Evolutionary conservation across 2,329 filamentous ascomycete genomes (phyloP).

Genomic region (Fusarium sp.): DNA sequence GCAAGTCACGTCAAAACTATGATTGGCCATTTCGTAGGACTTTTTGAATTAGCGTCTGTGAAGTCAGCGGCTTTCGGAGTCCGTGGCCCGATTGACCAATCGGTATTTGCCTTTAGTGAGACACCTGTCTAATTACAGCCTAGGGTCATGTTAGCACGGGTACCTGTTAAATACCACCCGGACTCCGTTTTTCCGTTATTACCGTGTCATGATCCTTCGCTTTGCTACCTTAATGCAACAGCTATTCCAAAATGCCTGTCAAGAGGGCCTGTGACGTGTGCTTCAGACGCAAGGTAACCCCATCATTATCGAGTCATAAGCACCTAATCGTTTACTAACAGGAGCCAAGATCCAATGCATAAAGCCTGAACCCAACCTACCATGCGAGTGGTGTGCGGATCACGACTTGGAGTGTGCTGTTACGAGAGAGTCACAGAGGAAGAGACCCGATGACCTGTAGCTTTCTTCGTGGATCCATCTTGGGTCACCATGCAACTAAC

Average conservation of each 20-base stretch:
- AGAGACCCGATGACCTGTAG: neutral
- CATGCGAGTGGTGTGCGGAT: neutral
- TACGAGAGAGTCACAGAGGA: neutral
- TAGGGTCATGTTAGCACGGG: neutral
- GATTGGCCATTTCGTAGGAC: neutral
- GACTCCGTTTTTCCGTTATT: neutral
- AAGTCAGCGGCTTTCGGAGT: slow-evolving; percentile 2
- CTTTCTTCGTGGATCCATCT: neutral
- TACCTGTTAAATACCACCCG: neutral
- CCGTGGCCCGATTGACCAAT: neutral
- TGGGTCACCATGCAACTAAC: neutral
- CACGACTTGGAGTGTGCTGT: neutral
- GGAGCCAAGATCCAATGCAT: slow-evolving; percentile 1
- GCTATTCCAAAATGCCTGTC: neutral
- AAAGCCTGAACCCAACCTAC: neutral
- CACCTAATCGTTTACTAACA: neutral
- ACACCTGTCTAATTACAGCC: neutral
- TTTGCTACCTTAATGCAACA: too few species aligned
- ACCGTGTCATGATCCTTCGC: neutral
- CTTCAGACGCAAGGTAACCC: neutral
- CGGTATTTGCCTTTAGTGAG: neutral
- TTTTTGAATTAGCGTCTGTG: neutral
- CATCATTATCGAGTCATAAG: too few species aligned
- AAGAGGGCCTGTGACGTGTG: slow-evolving; percentile 13
- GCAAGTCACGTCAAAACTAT: too few species aligned